Percentiles rank a stretch among this genome's conserved stretches.
phyloP scores from a whole-genome alignment of 805 yeast species.

The Brettanomyces custersianus region DNA sequence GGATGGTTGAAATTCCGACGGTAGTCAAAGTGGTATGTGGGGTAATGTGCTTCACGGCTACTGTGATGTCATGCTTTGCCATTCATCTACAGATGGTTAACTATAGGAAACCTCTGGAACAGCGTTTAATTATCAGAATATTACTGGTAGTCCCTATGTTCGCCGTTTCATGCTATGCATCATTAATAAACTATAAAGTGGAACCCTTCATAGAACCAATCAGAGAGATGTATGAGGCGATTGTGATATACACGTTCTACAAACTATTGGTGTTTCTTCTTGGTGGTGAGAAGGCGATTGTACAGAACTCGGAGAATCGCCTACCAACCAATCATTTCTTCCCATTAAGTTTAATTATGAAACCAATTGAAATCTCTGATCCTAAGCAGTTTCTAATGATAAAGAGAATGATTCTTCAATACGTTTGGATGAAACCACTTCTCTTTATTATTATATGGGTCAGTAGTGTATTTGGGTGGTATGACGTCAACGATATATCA shows the following conservation, averaged over 20 bases:
- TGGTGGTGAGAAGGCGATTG: slow-evolving; percentile 88
- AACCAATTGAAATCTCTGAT: slow-evolving; percentile 73
- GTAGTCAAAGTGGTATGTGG: slow-evolving; percentile 17
- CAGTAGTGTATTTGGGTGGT: slow-evolving; percentile 38
- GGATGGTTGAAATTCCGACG: slow-evolving; percentile 5
- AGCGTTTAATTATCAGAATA: slow-evolving; percentile 75
- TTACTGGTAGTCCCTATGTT: slow-evolving; percentile 75
- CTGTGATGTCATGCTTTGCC: slow-evolving; percentile 33
- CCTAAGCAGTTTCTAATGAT: slow-evolving; percentile 69
- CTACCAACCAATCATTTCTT: slow-evolving; percentile 64
- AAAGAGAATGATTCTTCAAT: slow-evolving; percentile 83
- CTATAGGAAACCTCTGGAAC: slow-evolving; percentile 85
- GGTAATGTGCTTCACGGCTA: slow-evolving; percentile 19
- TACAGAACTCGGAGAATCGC: slow-evolving; percentile 50
- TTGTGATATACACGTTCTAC: slow-evolving; percentile 90
- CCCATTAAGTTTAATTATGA: slow-evolving; percentile 37
- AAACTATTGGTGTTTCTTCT: slow-evolving; percentile 70
- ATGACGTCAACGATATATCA: slow-evolving; percentile 43
- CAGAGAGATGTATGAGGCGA: slow-evolving; percentile 89
- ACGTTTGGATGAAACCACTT: slow-evolving; percentile 89
- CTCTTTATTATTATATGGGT: slow-evolving; percentile 49
- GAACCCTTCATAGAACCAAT: slow-evolving; percentile 58
- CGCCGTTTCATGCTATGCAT: slow-evolving; percentile 58
- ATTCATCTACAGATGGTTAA: slow-evolving; percentile 51
- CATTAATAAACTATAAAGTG: slow-evolving; percentile 37